These are phyloP conservation scores for Murraya koenigii DNA, from an alignment of 345 rosid species.

Conservation along the genomic window DNA sequence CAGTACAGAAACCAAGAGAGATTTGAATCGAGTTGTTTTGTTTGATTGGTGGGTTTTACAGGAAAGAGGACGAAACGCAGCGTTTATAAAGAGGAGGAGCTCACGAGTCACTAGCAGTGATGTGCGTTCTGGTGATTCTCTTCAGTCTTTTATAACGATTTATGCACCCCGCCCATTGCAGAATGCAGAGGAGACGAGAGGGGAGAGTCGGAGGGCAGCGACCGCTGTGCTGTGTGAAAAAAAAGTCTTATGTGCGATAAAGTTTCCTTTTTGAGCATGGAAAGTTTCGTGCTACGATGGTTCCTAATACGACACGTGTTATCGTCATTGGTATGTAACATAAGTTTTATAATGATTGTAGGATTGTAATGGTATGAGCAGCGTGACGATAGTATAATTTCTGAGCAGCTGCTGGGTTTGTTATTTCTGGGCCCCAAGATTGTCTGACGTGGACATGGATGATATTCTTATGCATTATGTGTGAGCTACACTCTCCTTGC, in stretches of 20 bases:
- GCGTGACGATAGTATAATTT: background rate
- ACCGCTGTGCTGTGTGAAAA: no score
- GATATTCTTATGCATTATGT: background rate
- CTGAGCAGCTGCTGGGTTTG: background rate
- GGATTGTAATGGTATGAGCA: background rate
- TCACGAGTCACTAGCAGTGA: background rate
- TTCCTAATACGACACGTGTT: background rate
- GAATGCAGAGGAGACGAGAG: no score
- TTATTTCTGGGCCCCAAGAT: background rate
- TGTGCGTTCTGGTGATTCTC: background rate
- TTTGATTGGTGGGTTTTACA: background rate
- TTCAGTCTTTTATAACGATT: background rate
- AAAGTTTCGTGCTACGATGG: background rate
- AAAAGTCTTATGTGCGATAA: background rate
- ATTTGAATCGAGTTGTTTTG: background rate
- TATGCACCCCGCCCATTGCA: background rate
- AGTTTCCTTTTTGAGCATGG: background rate
- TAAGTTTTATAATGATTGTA: no score
- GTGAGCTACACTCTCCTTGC: constrained; percentile 3
- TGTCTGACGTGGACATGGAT: background rate
- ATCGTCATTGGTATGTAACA: fast-evolving
- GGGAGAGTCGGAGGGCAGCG: no score
- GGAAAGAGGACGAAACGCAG: background rate
- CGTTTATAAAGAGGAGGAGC: background rate
- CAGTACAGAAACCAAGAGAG: background rate